These are phyloP conservation scores for Epipyxis sp. DNA, from an alignment of 108 stramenopile species.

Conservation along the genomic window DNA sequence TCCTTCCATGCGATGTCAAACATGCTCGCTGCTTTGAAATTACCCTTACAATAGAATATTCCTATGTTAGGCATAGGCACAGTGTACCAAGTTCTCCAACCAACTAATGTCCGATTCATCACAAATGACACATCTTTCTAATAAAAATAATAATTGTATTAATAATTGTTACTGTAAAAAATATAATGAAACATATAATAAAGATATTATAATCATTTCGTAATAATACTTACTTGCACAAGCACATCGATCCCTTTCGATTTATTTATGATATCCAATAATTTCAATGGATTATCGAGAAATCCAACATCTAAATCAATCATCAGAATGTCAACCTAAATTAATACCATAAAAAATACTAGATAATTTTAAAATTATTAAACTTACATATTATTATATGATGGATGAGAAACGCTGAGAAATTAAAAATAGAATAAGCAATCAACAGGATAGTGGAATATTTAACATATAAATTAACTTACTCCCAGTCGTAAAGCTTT, in stretches of 20 bases:
- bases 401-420: too few relatives aligned
- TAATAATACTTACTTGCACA: conserved; percentile 22
- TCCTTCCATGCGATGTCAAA: conserved; percentile 15
- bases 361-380: too few relatives aligned
- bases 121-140: conserved; percentile 26
- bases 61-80: conserved; percentile 28
- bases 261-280: conserved; percentile 13
- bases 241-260: background rate
- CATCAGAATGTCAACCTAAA: conserved; percentile 1
- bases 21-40: background rate
- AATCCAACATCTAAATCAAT: conserved; percentile 32
- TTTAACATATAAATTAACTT: too few relatives aligned
- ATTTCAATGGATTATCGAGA: background rate
- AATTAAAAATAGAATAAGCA: too few relatives aligned
- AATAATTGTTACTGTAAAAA: background rate
- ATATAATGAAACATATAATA: background rate
- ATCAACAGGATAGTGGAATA: too few relatives aligned
- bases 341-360: too few relatives aligned
- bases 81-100: conserved; percentile 32
- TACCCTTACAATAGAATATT: conserved; percentile 9
- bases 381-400: too few relatives aligned
- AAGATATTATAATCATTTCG: too few relatives aligned
- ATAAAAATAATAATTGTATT: background rate
- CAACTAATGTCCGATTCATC: conserved; percentile 22
- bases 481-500: background rate